These are phyloP conservation scores for Brassica incana DNA, from an alignment of 345 rosid genomes.

Conservation along the genomic window DNA sequence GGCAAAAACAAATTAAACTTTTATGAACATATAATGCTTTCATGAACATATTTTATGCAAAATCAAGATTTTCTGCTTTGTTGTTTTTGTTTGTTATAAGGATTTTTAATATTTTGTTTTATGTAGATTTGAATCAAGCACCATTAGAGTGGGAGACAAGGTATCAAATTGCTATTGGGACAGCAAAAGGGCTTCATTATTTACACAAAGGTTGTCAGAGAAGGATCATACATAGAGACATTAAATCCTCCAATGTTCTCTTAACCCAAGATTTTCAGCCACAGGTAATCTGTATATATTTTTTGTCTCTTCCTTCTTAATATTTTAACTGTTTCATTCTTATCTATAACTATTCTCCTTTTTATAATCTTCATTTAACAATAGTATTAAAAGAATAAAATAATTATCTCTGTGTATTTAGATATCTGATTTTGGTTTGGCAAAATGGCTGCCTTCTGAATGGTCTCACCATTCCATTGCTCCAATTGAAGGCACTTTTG, in stretches of 20 bases:
- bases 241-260: constrained; percentile 86
- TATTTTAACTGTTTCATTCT: neutral
- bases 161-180: constrained; percentile 74
- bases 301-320: neutral
- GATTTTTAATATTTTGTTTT: neutral
- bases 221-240: constrained; percentile 94
- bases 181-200: constrained; percentile 85
- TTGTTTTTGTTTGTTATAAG: neutral
- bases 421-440: constrained; percentile 97
- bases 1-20: neutral
- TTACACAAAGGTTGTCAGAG: constrained; percentile 90
- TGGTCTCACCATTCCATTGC: constrained; percentile 98
- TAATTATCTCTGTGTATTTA: constrained; percentile 20
- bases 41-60: neutral
- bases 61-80: neutral
- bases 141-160: constrained; percentile 74
- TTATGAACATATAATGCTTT: neutral
- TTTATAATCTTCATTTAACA: neutral
- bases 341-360: neutral
- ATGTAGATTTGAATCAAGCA: constrained; percentile 51
- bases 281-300: constrained; percentile 40
- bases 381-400: neutral
- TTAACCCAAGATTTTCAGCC: constrained; percentile 81
- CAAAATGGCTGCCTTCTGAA: constrained; percentile 98
- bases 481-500: constrained; percentile 99